phyloP scores from a whole-genome alignment of 2,329 filamentous ascomycete species.

The Epichloe festucae region DNA sequence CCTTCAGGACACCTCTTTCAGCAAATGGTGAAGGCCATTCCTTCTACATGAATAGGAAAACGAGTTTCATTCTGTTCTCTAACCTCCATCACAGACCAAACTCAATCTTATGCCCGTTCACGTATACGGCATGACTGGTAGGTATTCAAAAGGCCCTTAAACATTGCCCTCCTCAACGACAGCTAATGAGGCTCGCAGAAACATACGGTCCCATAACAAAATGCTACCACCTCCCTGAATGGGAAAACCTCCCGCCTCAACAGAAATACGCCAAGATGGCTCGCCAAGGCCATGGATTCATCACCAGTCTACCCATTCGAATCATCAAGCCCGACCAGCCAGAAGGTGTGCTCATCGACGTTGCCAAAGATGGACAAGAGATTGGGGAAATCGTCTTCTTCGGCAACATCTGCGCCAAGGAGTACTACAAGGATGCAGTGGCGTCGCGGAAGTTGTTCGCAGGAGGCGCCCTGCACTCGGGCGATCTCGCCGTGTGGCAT shows the following conservation, averaged over 20 bases:
- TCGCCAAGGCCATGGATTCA: slow-evolving; percentile 81
- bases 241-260: slow-evolving; percentile 59
- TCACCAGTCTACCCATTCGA: slow-evolving; percentile 68
- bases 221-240: slow-evolving; percentile 75
- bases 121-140: slow-evolving; percentile 66
- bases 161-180: no score
- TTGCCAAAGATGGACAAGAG: slow-evolving; percentile 34
- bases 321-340: slow-evolving; percentile 70
- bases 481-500: slow-evolving; percentile 89
- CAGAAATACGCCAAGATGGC: slow-evolving; percentile 88
- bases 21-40: slow-evolving; percentile 55
- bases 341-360: slow-evolving; percentile 38
- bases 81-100: slow-evolving; percentile 18
- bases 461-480: slow-evolving; percentile 76
- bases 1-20: slow-evolving; percentile 85
- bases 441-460: slow-evolving; percentile 80
- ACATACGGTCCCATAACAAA: slow-evolving; percentile 96
- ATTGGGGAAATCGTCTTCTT: slow-evolving; percentile 59
- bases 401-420: slow-evolving; percentile 85
- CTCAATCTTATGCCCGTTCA: slow-evolving; percentile 86
- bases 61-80: not conserved
- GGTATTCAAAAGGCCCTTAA: not conserved
- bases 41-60: no score
- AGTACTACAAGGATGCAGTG: slow-evolving; percentile 80
- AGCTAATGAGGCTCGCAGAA: slow-evolving; percentile 29